These are phyloP conservation scores for Solanum pimpinellifolium DNA, from an alignment of 257 asterid species.

Conservation along the genomic window DNA sequence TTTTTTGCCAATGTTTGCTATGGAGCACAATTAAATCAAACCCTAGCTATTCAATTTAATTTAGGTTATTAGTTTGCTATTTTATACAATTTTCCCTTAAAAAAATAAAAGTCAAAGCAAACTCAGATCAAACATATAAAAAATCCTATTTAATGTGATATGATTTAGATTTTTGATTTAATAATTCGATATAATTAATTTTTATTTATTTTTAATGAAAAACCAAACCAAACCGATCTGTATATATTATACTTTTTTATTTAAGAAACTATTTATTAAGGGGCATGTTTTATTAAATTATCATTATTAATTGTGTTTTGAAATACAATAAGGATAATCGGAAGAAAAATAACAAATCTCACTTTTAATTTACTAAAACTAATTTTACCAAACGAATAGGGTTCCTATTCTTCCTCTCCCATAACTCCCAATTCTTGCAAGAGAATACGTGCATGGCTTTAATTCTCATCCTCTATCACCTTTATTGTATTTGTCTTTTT, in stretches of 20 bases:
- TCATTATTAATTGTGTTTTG: background rate
- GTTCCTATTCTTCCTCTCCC: background rate
- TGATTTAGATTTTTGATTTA: too few species aligned
- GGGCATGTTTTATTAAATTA: background rate
- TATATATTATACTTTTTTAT: too few species aligned
- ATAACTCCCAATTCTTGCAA: background rate
- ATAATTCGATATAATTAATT: too few species aligned
- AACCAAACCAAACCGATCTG: fast-evolving
- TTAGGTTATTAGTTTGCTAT: too few species aligned
- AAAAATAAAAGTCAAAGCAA: too few species aligned
- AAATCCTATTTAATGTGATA: too few species aligned
- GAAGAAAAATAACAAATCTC: background rate
- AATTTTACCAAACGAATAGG: background rate
- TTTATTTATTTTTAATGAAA: too few species aligned
- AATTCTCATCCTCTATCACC: background rate
- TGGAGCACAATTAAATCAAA: too few species aligned
- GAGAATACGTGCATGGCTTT: background rate
- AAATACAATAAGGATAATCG: background rate
- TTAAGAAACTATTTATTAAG: too few species aligned
- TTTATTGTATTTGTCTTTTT: background rate
- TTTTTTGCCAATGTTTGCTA: too few species aligned
- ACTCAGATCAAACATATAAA: background rate
- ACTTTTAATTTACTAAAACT: background rate
- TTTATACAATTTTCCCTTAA: too few species aligned
- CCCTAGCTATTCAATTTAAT: too few species aligned